Percentiles rank a stretch among this genome's conserved stretches.
phyloP scores from a whole-genome alignment of 352 stramenopile genomes.

The Phytopythium kandeliae region DNA sequence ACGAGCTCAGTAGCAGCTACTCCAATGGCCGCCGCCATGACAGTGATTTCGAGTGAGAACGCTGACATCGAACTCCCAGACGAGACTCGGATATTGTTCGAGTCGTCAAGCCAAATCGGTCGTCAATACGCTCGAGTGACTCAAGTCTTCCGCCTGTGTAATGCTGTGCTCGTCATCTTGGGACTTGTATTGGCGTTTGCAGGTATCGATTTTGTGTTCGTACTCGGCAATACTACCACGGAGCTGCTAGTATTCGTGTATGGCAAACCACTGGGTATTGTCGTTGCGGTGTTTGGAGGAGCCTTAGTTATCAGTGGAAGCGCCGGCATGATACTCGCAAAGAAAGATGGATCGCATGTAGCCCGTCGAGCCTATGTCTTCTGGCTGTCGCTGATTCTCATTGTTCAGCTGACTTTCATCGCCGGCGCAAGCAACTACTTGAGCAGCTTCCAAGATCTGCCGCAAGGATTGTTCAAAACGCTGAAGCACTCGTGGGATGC shows the following conservation, averaged over 20 bases:
- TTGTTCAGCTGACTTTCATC: constrained; percentile 29
- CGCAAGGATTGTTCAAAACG: constrained; percentile 14
- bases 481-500: constrained; percentile 24
- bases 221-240: constrained; percentile 46
- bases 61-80: constrained; percentile 24
- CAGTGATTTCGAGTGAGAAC: constrained; percentile 3
- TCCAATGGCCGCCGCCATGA: constrained; percentile 7
- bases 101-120: constrained; percentile 20
- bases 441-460: constrained; percentile 29
- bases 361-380: constrained; percentile 26
- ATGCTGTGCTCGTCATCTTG: constrained; percentile 23
- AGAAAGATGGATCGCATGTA: constrained; percentile 19
- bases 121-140: constrained; percentile 31
- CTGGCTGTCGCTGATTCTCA: constrained; percentile 19
- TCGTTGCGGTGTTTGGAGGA: constrained; percentile 18
- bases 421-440: constrained; percentile 31
- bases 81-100: constrained; percentile 43
- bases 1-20: neutral
- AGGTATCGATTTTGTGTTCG: constrained; percentile 41
- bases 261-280: constrained; percentile 24
- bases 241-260: constrained; percentile 50
- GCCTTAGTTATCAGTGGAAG: constrained; percentile 17
- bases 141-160: constrained; percentile 24
- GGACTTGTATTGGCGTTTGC: constrained; percentile 40
- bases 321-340: constrained; percentile 19